A percentile compares a stretch with the other conserved stretches of the same genome.
Conservation (phyloP, 768 basidiomycete species). For the Boletus rubescentipes region DNA sequence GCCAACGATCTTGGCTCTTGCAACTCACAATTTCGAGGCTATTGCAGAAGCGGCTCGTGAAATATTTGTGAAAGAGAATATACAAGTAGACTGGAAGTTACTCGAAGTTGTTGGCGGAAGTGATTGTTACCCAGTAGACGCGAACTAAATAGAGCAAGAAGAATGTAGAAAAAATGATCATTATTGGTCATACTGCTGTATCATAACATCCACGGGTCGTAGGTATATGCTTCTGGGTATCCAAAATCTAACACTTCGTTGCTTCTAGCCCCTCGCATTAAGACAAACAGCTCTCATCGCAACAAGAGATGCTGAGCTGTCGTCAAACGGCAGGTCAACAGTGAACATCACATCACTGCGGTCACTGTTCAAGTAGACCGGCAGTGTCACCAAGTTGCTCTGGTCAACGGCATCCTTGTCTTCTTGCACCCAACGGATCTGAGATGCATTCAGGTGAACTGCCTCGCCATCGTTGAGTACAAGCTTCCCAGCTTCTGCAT, state of each 20-base stretch:
- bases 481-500: constrained; percentile 51
- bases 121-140: constrained; percentile 19
- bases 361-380: constrained; percentile 90
- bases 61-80: constrained; percentile 68
- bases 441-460: constrained; percentile 76
- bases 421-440: constrained; percentile 82
- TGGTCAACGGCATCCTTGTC: constrained; percentile 35
- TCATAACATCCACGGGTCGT: constrained; percentile 15
- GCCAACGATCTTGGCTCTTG: constrained; percentile 94
- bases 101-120: constrained; percentile 61
- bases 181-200: constrained; percentile 20
- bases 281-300: constrained; percentile 90
- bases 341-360: constrained; percentile 90
- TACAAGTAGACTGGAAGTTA: constrained; percentile 90
- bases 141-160: constrained; percentile 12
- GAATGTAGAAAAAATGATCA: constrained; percentile 8
- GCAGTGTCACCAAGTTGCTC: constrained; percentile 66
- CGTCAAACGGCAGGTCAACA: constrained; percentile 78
- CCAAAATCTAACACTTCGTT: constrained; percentile 6
- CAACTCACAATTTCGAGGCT: constrained; percentile 76
- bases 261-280: constrained; percentile 65
- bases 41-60: constrained; percentile 80
- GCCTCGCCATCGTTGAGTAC: constrained; percentile 83
- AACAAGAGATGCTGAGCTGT: constrained; percentile 62
- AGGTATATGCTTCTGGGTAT: constrained; percentile 31